Percentiles rank a stretch among this genome's conserved stretches.
Conservation (phyloP, 768 basidiomycete species). For the Termitomyces sp. region DNA sequence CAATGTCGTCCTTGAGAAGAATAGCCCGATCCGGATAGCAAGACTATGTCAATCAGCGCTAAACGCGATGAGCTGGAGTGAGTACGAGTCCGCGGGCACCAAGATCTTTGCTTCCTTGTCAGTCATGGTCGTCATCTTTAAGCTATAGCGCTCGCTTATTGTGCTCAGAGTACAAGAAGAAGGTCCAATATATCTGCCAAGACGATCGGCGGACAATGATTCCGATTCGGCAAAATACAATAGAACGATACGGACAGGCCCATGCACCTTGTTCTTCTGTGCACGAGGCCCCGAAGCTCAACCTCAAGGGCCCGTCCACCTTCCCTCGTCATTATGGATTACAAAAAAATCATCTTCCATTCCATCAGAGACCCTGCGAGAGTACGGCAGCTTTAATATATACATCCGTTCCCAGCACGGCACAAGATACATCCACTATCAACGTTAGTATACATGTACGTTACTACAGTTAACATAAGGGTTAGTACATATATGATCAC, state of each 20-base stretch:
- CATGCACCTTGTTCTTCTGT: constrained; percentile 6
- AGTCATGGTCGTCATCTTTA: not conserved
- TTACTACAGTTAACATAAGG: not conserved
- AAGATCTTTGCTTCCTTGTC: too few relatives aligned
- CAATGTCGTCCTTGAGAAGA: constrained; percentile 4
- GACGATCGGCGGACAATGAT: not conserved
- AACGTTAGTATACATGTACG: not conserved
- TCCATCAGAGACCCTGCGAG: not conserved
- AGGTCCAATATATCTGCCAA: not conserved
- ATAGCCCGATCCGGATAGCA: constrained; percentile 1
- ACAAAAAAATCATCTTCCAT: not conserved
- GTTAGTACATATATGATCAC: not conserved
- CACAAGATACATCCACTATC: not conserved
- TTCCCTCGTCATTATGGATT: not conserved
- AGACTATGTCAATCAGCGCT: not conserved
- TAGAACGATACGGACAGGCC: constrained; percentile 1
- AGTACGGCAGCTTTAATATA: not conserved
- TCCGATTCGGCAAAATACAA: constrained; percentile 2
- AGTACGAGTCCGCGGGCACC: too few relatives aligned
- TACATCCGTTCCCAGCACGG: not conserved
- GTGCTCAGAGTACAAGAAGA: not conserved
- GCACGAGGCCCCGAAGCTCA: not conserved
- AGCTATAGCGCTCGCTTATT: not conserved
- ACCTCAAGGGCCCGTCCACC: not conserved
- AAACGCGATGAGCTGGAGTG: not conserved